A percentile compares a stretch with the other conserved stretches of the same genome.
These are phyloP conservation scores for Ceratocystis destructans DNA, from an alignment of 2,329 filamentous ascomycete species.

Conservation along the genomic window DNA sequence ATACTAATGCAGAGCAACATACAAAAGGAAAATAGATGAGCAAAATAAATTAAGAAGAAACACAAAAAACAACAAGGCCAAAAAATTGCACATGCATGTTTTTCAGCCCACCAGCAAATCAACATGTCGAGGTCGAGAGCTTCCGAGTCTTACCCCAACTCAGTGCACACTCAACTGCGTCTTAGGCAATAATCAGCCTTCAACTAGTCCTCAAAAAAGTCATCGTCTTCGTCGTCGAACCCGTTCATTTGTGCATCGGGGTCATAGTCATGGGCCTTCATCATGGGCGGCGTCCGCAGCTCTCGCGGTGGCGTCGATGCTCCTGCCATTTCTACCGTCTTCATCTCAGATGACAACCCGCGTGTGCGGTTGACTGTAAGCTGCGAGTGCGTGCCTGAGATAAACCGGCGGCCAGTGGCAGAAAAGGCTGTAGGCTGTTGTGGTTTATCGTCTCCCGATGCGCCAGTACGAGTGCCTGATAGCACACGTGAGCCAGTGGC, in stretches of 20 bases:
- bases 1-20: no score
- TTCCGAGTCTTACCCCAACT: no score
- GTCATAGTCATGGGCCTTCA: constrained; percentile 45
- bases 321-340: neutral
- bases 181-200: no score
- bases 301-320: constrained; percentile 25
- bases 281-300: constrained; percentile 49
- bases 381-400: constrained; percentile 26
- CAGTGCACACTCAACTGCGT: no score
- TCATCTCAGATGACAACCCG: neutral
- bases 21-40: no score
- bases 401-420: constrained; percentile 43
- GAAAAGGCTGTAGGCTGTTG: constrained; percentile 47
- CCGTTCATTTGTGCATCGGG: constrained; percentile 45
- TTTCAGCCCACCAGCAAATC: no score
- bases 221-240: constrained; percentile 45
- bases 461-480: constrained; percentile 4
- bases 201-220: constrained; percentile 39
- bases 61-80: no score
- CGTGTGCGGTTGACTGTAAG: constrained; percentile 21
- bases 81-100: no score
- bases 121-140: no score
- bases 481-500: constrained; percentile 49
- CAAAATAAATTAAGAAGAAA: no score
- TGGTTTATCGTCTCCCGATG: constrained; percentile 22